Conservation (phyloP, 768 basidiomycete species). For the Chlorophyllum brunneum region DNA sequence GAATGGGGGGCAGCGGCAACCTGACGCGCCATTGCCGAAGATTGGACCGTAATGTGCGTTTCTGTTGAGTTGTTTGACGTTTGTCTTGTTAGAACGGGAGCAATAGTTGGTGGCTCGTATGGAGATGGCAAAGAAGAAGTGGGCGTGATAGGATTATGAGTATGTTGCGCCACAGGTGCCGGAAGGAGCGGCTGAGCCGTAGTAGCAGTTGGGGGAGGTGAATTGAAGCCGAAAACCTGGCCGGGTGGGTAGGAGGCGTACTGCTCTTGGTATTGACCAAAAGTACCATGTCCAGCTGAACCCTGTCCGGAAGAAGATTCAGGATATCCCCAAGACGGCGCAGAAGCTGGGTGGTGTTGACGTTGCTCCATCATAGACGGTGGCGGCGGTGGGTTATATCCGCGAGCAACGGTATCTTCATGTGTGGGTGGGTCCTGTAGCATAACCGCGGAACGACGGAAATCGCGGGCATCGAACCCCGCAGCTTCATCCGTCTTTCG, state of each 20-base stretch:
- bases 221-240: constrained; percentile 26
- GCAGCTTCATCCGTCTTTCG: constrained; percentile 31
- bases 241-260: constrained; percentile 32
- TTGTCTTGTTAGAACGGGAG: constrained; percentile 15
- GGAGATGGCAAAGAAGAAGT: constrained; percentile 14
- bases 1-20: constrained; percentile 18
- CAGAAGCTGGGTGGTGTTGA: constrained; percentile 30
- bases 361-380: constrained; percentile 64
- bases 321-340: constrained; percentile 29
- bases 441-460: constrained; percentile 63
- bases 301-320: constrained; percentile 15
- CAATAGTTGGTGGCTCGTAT: constrained; percentile 16
- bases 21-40: constrained; percentile 18
- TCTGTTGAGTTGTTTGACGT: constrained; percentile 16
- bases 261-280: constrained; percentile 11
- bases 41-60: constrained; percentile 14
- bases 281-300: constrained; percentile 18
- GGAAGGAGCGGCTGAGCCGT: constrained; percentile 20
- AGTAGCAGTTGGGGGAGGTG: constrained; percentile 27
- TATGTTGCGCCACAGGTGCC: constrained; percentile 24
- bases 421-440: constrained; percentile 49
- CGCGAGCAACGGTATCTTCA: constrained; percentile 33
- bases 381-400: constrained; percentile 53
- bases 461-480: constrained; percentile 51
- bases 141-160: constrained; percentile 14